Base-by-base conservation (phyloP, 2,329 filamentous ascomycete genomes). In the Xylaria sp. region DNA sequence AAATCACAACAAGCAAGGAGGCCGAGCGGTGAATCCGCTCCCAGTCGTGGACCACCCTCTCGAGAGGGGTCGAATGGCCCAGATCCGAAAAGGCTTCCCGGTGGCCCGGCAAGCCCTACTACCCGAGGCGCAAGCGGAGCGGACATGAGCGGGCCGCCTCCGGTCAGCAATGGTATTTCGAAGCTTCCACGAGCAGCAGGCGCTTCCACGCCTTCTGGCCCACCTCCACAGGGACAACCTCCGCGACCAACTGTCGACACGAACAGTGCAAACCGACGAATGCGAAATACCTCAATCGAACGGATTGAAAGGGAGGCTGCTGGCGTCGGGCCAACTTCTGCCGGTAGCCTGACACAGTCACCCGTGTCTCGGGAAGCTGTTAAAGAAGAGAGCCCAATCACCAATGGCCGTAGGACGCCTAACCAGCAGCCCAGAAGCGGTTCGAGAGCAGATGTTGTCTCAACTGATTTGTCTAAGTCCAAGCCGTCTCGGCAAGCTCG, bases 401-500 rank as follows among this genome's bases (percentile, higher is more conserved):
- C 84, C 12, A 90, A 90, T 70, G 91, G 90, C n/a, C 85, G 87
- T 61, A 87, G 88, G 41, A 91, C 90, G 4, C 90, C 91, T 10
- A 88, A 86, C 4, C 87, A 90, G 69, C 84, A 83, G 67, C 72
- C 76, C 41, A 79, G 82, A 73, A 74, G 79, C 66, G 78, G 76
- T 44, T 79, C 82, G 54, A 81, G 79, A 71, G 74, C 80, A 56
- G 80, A 86, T 10, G 78, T 76, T 44, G 69, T 71, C 12, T 76
- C 78, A 15, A 28, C 73, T 28, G 78, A 81, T 12, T 65, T 66
- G 37, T 83, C 85, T n/a, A 83, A 80, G 61, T 81, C 82, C 3
- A 83, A 82, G 63, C 81, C 87, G 31, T 66, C 75, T 12, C 86
- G 88, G 52, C 87, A 88, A 71, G 84, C 85, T 52, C 86, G 89